Base-by-base conservation (phyloP, 2,329 filamentous ascomycete genomes). In the Lachnellula arida region DNA sequence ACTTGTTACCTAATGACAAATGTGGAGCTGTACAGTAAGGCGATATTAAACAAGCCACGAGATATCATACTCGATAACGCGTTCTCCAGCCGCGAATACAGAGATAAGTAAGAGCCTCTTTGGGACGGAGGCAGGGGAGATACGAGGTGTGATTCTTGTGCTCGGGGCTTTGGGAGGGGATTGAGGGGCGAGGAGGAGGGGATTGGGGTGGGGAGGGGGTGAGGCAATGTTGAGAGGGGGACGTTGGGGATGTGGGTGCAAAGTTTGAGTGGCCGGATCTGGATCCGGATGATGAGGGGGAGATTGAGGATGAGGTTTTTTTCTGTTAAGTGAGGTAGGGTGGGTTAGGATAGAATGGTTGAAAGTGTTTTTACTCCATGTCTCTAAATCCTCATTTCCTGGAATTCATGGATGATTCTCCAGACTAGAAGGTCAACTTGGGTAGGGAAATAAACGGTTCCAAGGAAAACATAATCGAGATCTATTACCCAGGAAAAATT, bases 41-140 rank as follows among this genome's bases (percentile, higher is more conserved):
- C 25, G 25, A 7, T 28, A 28, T 4, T 28, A 28, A 8, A 28
- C 4, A 28, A 28, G 6, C 1, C 25, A 28, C 5, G n/a, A 40
- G 37, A 15, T 12, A 17, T 40, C n/a, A 5, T 39, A n/a, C 3
- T 39, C n/a, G 35, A 40, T 8, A 40, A 15, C 12, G 37, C 37
- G 37, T 15, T 40, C 37, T 40, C 4, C 12, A 8, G n/a, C 6
- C 5, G n/a, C 5, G 37, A 40, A 17, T 4, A 14, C 4, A 15
- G 37, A 17, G 37, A 76, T 64, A 55, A 69, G 34, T 83, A 82
- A 14, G 67, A 46, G 40, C 50, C 53, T 50, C 32, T 32, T 25
- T 5, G 12, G 5, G 51, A 52, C 11, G 51, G 57, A 6, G 14
- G 46, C 14, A 23, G 40, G 11, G 28, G 14, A 19, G n/a, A 9